Evolutionary conservation across 306 rosid genomes (phyloP), one percentile per base, ranked within the genome.

Genomic region (Senna tora): DNA sequence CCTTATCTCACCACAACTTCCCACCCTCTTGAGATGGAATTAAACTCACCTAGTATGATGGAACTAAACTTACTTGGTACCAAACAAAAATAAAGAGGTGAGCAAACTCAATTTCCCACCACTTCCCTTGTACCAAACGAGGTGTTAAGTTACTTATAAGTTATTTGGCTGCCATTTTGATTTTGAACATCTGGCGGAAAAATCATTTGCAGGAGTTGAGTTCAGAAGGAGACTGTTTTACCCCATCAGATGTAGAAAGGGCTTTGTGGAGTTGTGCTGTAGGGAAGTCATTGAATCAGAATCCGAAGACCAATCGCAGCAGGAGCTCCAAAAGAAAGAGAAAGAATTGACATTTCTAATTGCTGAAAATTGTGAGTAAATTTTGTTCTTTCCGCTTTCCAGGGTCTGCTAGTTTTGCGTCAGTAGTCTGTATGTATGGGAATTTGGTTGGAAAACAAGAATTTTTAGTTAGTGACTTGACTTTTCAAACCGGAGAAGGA

Each of bases 211-310:
- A 93, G 98, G 98, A 90, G 72, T 67, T 93, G 61, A 90, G 92
- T 65, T 77, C 87, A 16, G 87, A 83, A 63, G 91, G 77, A 15
- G 68, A 56, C 32, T 67, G 60, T 64, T 87, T 89, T 75, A 89
- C 92, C 6, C 92, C 97, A 68, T 89, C 96, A 6, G 98, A 87
- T 71, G 88, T 94, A 65, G 98, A 91, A 81, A 89, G 88, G 79
- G 96, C 97, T 38, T 59, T 91, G 75, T 91, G 98, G 97, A 94
- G 95, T 82, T 79, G 47, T 65, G 85, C 85, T 52, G 47, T 82
- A 3, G 89, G 81, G 53, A 86, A 87, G 80, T 72, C 77, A 21
- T 30, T 73, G 47, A 32, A 74, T 65, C 41, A 77, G 71, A 84
- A 74, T 10, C 38, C 85, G 36, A 79, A 85, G 77, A 76, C 43